phyloP scores from a whole-genome alignment of 2,329 filamentous ascomycete species.

The Colletotrichum limetticola region DNA sequence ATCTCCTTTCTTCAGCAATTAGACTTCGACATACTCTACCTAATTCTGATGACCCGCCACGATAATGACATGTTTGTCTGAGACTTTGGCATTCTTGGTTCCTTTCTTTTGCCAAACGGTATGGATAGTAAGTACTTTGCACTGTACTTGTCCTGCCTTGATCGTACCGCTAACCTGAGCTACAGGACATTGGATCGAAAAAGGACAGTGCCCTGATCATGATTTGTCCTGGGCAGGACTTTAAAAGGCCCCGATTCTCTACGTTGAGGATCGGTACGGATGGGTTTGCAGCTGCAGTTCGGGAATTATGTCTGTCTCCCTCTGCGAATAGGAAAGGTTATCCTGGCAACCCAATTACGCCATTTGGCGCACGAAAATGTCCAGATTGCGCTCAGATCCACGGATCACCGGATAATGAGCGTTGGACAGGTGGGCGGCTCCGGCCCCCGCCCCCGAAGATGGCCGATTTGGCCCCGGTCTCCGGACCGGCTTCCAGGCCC shows the following conservation, averaged over 20 bases:
- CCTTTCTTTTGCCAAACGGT: background rate
- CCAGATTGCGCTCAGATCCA: background rate
- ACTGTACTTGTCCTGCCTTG: background rate
- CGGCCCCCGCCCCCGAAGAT: conserved; percentile 1
- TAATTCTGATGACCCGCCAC: conserved; percentile 12
- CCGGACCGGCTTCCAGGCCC: background rate
- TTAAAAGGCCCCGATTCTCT: conserved; percentile 45
- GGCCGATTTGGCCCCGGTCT: background rate
- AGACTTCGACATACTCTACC: background rate
- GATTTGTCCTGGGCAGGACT: conserved; percentile 48
- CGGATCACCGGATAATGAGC: background rate
- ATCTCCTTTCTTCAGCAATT: conserved; percentile 12
- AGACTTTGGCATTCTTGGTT: background rate
- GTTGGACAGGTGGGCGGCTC: background rate
- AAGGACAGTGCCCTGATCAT: background rate
- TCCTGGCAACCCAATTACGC: conserved; percentile 7
- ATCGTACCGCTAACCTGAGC: background rate
- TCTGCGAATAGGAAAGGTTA: background rate
- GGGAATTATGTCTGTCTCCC: background rate
- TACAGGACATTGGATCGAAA: background rate
- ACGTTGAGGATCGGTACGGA: background rate
- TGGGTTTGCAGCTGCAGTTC: conserved; percentile 5
- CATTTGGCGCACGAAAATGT: conserved; percentile 9
- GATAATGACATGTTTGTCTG: conserved; percentile 8
- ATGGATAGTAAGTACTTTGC: conserved; percentile 1